Conservation (phyloP, 2,329 filamentous ascomycete species). For the Colletotrichum noveboracense region DNA sequence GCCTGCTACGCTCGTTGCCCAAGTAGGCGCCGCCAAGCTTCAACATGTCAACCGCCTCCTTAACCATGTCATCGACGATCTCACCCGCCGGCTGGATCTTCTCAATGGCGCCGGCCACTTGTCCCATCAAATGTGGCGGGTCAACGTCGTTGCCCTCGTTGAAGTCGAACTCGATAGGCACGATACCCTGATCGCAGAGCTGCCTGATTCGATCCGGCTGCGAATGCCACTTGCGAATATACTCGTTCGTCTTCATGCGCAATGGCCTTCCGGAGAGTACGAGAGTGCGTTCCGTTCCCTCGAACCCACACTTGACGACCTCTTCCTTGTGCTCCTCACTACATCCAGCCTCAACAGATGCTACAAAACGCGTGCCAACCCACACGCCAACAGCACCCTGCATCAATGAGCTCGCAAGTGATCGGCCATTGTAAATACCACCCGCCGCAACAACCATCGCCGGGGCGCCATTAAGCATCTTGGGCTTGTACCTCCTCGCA, state of each 20-base stretch:
- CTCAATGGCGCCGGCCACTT: slow-evolving; percentile 81
- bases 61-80: slow-evolving; percentile 92
- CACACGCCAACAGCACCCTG: slow-evolving; percentile 89
- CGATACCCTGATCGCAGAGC: slow-evolving; percentile 77
- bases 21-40: slow-evolving; percentile 67
- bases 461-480: slow-evolving; percentile 69
- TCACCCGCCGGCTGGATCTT: slow-evolving; percentile 80
- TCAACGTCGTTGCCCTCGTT: slow-evolving; percentile 85
- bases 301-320: slow-evolving; percentile 79
- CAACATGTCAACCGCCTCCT: slow-evolving; percentile 73
- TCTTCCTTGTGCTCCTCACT: slow-evolving; percentile 83
- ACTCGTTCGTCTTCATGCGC: slow-evolving; percentile 82
- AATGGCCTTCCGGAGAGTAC: slow-evolving; percentile 84
- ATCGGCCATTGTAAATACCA: slow-evolving; percentile 82
- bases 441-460: slow-evolving; percentile 89
- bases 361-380: slow-evolving; percentile 94
- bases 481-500: slow-evolving; percentile 72
- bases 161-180: slow-evolving; percentile 83
- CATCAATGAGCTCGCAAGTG: slow-evolving; percentile 82
- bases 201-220: slow-evolving; percentile 76
- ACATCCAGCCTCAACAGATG: slow-evolving; percentile 80
- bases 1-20: slow-evolving; percentile 41
- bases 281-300: slow-evolving; percentile 82
- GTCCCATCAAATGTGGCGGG: slow-evolving; percentile 89
- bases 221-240: slow-evolving; percentile 81